A percentile compares a stretch with the other conserved stretches of the same genome.
phyloP scores from a whole-genome alignment of 768 basidiomycete species.

The Hirschioporus abietinus region DNA sequence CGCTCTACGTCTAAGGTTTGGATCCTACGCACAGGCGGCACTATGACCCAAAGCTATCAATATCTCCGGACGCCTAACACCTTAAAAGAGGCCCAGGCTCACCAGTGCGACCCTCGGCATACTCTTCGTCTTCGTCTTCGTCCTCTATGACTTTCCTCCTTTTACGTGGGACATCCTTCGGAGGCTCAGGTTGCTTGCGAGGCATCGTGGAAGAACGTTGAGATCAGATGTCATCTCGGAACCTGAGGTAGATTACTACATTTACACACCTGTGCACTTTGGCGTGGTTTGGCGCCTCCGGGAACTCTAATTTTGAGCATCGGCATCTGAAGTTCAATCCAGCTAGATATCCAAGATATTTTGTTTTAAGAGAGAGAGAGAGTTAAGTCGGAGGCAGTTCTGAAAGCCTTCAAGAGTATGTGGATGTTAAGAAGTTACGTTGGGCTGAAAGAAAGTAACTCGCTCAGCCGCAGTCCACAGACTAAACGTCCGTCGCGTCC shows the following conservation, averaged over 20 bases:
- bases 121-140: background rate
- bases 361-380: background rate
- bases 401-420: background rate
- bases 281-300: background rate
- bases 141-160: background rate
- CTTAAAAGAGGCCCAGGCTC: background rate
- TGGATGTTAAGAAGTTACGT: background rate
- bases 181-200: constrained; percentile 1
- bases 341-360: background rate
- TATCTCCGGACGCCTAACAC: background rate
- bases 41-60: background rate
- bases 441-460: background rate
- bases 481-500: background rate
- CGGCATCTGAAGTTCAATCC: background rate
- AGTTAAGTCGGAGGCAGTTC: background rate
- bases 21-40: background rate
- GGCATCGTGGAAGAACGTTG: constrained; percentile 1
- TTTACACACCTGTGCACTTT: background rate
- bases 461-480: background rate
- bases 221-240: background rate
- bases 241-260: background rate
- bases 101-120: background rate
- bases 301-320: background rate
- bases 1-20: background rate
- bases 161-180: background rate